Percentiles rank a stretch among this genome's conserved stretches.
Conservation (phyloP, 2,329 filamentous ascomycete genomes). For the Biscogniauxia sp. region DNA sequence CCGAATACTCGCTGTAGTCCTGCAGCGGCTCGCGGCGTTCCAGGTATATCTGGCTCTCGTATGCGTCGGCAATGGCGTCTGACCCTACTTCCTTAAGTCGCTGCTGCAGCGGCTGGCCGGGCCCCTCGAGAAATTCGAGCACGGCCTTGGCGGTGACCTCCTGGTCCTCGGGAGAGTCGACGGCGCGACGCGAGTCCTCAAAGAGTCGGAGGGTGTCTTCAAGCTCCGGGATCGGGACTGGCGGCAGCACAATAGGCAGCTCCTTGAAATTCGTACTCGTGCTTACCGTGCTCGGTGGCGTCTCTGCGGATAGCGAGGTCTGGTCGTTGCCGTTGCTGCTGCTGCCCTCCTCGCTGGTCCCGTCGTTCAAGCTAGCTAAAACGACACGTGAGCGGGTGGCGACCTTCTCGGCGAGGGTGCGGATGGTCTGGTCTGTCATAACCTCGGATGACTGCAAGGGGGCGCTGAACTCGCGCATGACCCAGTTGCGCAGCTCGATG, state of each 20-base stretch:
- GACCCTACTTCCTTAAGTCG: conserved; percentile 1
- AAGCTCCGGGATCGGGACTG: not conserved
- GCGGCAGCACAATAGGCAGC: not conserved
- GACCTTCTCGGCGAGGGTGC: conserved; percentile 9
- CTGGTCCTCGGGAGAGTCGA: conserved; percentile 8
- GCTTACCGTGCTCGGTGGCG: not conserved
- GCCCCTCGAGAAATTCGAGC: conserved; percentile 1
- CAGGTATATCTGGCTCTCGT: conserved; percentile 16
- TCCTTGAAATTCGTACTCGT: not conserved
- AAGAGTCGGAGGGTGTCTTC: conserved; percentile 8
- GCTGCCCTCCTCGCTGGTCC: not conserved
- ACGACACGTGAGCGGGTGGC: conserved; percentile 4
- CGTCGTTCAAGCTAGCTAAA: not conserved
- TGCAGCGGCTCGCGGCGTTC: conserved; percentile 15
- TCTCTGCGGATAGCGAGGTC: not conserved
- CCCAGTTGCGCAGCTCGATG: conserved; percentile 13
- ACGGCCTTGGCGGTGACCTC: conserved; percentile 1
- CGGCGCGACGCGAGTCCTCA: conserved; percentile 10
- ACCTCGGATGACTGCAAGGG: conserved; percentile 9
- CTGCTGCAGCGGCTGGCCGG: conserved; percentile 5
- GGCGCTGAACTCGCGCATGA: conserved; percentile 10
- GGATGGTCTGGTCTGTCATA: conserved; percentile 7
- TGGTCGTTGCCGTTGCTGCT: not conserved
- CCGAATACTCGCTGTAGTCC: conserved; percentile 9
- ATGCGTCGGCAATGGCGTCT: conserved; percentile 6